phyloP scores from a whole-genome alignment of 768 basidiomycete species.

The Lyophyllum atratum region DNA sequence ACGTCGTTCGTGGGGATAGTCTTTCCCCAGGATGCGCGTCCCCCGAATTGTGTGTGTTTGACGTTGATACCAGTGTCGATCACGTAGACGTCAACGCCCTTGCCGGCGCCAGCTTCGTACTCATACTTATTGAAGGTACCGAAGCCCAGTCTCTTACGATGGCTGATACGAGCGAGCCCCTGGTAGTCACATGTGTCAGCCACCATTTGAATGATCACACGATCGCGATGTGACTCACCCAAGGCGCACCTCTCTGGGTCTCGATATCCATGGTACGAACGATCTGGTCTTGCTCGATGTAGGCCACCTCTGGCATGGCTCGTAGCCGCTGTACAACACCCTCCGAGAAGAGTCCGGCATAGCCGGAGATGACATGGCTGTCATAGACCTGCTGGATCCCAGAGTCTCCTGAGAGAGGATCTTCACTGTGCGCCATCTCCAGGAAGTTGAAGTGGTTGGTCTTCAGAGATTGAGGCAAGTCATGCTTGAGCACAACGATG shows the following conservation, averaged over 20 bases:
- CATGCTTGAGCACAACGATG: slow-evolving; percentile 86
- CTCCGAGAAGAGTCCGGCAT: slow-evolving; percentile 78
- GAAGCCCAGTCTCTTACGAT: slow-evolving; percentile 74
- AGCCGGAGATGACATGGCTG: slow-evolving; percentile 64
- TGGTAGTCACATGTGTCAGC: slow-evolving; percentile 33
- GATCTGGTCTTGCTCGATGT: slow-evolving; percentile 91
- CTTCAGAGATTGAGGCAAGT: slow-evolving; percentile 54
- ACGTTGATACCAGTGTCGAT: slow-evolving; percentile 91
- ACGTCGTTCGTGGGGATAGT: slow-evolving; percentile 84
- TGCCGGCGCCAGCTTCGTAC: slow-evolving; percentile 72
- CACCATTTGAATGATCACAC: not conserved
- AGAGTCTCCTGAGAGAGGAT: slow-evolving; percentile 50
- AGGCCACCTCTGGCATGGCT: slow-evolving; percentile 85
- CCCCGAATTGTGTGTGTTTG: slow-evolving; percentile 82
- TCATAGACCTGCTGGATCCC: slow-evolving; percentile 80
- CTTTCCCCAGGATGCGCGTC: slow-evolving; percentile 90
- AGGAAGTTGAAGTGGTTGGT: slow-evolving; percentile 83
- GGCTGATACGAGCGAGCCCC: slow-evolving; percentile 96
- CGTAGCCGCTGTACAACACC: slow-evolving; percentile 75
- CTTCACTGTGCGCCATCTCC: slow-evolving; percentile 56
- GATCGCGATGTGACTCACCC: slow-evolving; percentile 54
- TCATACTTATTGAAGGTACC: slow-evolving; percentile 84
- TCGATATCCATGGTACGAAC: slow-evolving; percentile 75
- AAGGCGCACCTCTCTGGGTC: slow-evolving; percentile 74
- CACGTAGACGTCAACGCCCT: slow-evolving; percentile 92